These are phyloP conservation scores for Podaxis rugospora DNA, from an alignment of 768 basidiomycete species.

Conservation along the genomic window DNA sequence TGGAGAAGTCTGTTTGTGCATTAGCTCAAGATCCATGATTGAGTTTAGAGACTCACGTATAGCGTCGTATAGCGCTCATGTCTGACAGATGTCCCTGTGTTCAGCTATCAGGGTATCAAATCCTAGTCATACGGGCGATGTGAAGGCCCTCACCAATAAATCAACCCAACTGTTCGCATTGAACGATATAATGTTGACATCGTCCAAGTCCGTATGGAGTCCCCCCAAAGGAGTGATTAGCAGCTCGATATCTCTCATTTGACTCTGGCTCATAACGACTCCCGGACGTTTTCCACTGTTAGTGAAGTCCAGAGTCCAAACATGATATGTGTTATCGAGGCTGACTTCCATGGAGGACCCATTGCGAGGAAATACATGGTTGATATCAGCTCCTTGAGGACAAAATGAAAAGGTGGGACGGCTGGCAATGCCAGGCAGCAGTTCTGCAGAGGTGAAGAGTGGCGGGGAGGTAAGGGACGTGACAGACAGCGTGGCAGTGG, in stretches of 20 bases:
- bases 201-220: slow-evolving; percentile 32
- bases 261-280: slow-evolving; percentile 67
- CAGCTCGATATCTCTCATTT: slow-evolving; percentile 69
- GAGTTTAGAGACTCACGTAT: slow-evolving; percentile 45
- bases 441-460: slow-evolving; percentile 40
- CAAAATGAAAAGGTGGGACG: slow-evolving; percentile 54
- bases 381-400: slow-evolving; percentile 39
- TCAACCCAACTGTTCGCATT: slow-evolving; percentile 62
- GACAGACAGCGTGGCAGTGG: slow-evolving; percentile 51
- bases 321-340: slow-evolving; percentile 25
- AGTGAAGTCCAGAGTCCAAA: slow-evolving; percentile 76
- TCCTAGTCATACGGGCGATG: slow-evolving; percentile 8
- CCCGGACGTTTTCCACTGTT: slow-evolving; percentile 46
- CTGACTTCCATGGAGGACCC: slow-evolving; percentile 16
- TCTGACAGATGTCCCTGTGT: slow-evolving; percentile 39
- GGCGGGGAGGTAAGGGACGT: slow-evolving; percentile 29
- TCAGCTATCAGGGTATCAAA: slow-evolving; percentile 39
- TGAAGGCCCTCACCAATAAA: slow-evolving; percentile 43
- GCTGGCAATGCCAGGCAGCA: slow-evolving; percentile 34
- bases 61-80: slow-evolving; percentile 63
- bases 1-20: slow-evolving; percentile 52
- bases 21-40: not conserved
- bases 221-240: slow-evolving; percentile 54
- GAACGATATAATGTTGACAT: slow-evolving; percentile 37
- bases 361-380: slow-evolving; percentile 47